phyloP scores from a whole-genome alignment of 805 yeast genomes.

The Pichia rugopelliculosa region DNA sequence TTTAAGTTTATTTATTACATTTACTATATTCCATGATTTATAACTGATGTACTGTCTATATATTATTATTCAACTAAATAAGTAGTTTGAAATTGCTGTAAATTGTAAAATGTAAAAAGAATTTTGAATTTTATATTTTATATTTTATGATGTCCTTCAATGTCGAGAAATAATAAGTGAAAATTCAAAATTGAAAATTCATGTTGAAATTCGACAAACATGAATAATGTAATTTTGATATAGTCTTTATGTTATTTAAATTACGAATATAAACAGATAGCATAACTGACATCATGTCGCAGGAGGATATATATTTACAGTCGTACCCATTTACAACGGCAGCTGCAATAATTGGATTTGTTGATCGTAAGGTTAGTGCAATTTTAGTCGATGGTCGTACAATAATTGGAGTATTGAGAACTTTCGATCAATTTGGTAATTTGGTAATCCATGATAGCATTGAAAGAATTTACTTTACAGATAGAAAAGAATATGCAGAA shows the following conservation, averaged over 20 bases:
- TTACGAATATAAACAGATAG: not conserved
- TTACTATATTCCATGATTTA: not conserved
- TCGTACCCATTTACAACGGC: slow-evolving; percentile 82
- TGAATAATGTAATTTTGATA: too few species aligned
- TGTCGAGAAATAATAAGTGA: too few species aligned
- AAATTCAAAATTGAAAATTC: not conserved
- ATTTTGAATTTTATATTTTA: too few species aligned
- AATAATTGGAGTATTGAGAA: slow-evolving; percentile 81
- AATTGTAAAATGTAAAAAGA: too few species aligned
- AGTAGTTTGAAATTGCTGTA: too few species aligned
- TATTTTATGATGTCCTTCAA: not conserved
- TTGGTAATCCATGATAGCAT: slow-evolving; percentile 85
- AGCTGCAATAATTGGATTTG: slow-evolving; percentile 84
- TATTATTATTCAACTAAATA: not conserved
- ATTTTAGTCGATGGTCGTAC: slow-evolving; percentile 84
- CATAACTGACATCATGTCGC: slow-evolving; percentile 8
- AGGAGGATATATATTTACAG: slow-evolving; percentile 58
- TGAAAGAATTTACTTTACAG: slow-evolving; percentile 70
- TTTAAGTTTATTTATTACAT: not conserved
- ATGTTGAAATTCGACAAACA: not conserved
- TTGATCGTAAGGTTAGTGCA: slow-evolving; percentile 72
- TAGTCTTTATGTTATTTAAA: not conserved
- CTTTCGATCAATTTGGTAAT: slow-evolving; percentile 94
- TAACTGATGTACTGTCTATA: not conserved
- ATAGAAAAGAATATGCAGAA: slow-evolving; percentile 56